Evolutionary conservation across 2,329 filamentous ascomycete genomes (phyloP), one percentile per base, ranked within the genome.

Genomic region (Zalaria sp.): DNA sequence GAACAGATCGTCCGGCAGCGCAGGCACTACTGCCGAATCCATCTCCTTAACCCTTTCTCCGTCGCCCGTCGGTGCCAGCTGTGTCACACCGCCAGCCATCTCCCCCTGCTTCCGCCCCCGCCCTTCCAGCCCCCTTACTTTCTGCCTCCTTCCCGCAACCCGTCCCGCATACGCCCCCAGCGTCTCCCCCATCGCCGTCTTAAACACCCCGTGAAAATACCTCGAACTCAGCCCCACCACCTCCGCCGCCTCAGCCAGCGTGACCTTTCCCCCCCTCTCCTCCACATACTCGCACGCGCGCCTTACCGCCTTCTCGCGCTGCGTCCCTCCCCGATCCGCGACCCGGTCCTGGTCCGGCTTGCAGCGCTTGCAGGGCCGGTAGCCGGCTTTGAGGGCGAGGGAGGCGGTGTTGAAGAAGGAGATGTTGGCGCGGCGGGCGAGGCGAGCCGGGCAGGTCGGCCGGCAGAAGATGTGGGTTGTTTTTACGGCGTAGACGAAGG

Each of bases 391-490:
- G 49, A 67, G 64, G 2, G 77, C 77, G 28, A 68, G 61, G 1
- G 53, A 45, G 0, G 63, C 52, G 0, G 58, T 64, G 11, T 65
- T 54, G 56, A 67, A 75, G 57, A 78, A 81, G 29, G 61, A 58
- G 29, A 83, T 63, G 25, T 72, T 71, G 9, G 73, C 65, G 10
- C 72, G 64, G 3, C 67, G 63, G 2, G 72, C 69, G 8, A 83
- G 67, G 11, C 75, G 69, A 3, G 71, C 68, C 9, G 71, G 69
- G 54, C 77, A 81, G 25, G 67, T 73, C 1, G 76, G 75, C 1
- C 75, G 68, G 53, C 77, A 80, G 58, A 75, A 80, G 39, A 75
- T 72, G 37, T 61, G 63, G 2, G 73, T 76, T 1, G 70, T 71
- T 41, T 63, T 62, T 11, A 77, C 72, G 25, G 60, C 65, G 58